These are phyloP conservation scores for Acer yangbiense DNA, from an alignment of 345 rosid species.

Conservation along the genomic window DNA sequence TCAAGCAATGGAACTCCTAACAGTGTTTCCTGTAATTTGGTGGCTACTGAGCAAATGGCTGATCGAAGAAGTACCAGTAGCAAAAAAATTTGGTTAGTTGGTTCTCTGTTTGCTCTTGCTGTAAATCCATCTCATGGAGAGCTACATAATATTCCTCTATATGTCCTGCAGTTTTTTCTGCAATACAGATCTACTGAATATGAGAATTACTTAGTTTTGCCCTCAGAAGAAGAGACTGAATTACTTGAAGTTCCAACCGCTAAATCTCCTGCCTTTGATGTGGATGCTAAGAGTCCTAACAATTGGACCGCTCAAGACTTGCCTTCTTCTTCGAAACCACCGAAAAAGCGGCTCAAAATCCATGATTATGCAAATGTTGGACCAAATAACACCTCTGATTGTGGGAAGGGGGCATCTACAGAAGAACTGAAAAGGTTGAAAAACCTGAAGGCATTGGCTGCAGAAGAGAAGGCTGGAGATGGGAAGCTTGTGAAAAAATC, in stretches of 20 bases:
- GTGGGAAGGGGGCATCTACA: slow-evolving; percentile 37
- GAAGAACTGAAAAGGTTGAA: not conserved
- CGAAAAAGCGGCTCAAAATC: slow-evolving; percentile 28
- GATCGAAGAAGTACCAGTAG: slow-evolving; percentile 24
- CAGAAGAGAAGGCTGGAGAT: slow-evolving; percentile 36
- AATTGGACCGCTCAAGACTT: slow-evolving; percentile 22
- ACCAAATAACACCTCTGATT: slow-evolving; percentile 28
- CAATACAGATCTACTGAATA: slow-evolving; percentile 37
- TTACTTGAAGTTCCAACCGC: slow-evolving; percentile 18
- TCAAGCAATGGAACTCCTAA: not conserved
- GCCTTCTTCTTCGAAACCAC: slow-evolving; percentile 30
- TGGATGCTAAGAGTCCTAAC: slow-evolving; percentile 19
- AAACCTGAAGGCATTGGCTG: slow-evolving; percentile 38
- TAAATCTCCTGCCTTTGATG: slow-evolving; percentile 25
- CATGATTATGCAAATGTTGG: slow-evolving; percentile 26
- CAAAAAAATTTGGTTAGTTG: slow-evolving; percentile 30
- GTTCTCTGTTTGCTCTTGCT: slow-evolving; percentile 47
- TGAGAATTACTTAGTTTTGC: slow-evolving; percentile 38
- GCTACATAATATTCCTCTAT: slow-evolving; percentile 25
- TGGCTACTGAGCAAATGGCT: slow-evolving; percentile 8
- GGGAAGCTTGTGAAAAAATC: slow-evolving; percentile 26
- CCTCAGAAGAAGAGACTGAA: slow-evolving; percentile 37
- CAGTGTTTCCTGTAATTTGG: slow-evolving; percentile 5
- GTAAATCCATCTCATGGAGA: slow-evolving; percentile 33
- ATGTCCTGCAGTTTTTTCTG: slow-evolving; percentile 40